Conservation (phyloP, 148 eudicot species). For the Persicaria maculosa region DNA sequence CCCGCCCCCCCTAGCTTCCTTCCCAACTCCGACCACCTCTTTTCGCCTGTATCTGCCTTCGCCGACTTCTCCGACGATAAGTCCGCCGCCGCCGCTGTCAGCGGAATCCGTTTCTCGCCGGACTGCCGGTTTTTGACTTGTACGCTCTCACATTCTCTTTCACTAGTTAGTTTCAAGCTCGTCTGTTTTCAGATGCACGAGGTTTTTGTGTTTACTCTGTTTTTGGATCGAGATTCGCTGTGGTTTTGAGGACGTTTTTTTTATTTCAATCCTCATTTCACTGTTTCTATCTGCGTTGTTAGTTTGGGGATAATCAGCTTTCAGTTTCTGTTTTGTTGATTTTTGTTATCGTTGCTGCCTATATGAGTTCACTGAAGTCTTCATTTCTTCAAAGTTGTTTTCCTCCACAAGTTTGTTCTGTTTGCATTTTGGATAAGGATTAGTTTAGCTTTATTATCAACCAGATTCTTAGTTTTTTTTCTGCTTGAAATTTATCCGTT, state of each 20-base stretch:
- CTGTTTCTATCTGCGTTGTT: neutral
- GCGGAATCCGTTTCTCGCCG: conserved; percentile 18
- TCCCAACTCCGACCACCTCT: conserved; percentile 46
- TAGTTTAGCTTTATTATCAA: neutral
- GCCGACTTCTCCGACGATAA: conserved; percentile 33
- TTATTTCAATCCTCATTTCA: neutral
- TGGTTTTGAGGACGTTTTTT: neutral
- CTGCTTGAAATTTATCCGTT: neutral
- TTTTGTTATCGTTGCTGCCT: neutral
- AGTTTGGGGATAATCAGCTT: neutral
- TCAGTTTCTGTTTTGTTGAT: too few species aligned
- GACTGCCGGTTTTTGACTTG: conserved; percentile 26
- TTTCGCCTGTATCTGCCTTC: conserved; percentile 56
- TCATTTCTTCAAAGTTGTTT: neutral
- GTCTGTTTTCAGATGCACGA: neutral
- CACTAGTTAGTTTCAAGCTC: neutral
- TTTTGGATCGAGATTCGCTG: neutral
- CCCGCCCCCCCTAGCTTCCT: conserved; percentile 32
- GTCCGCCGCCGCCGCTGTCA: conserved; percentile 12
- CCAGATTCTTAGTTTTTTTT: neutral
- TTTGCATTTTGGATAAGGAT: neutral
- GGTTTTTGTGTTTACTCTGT: neutral
- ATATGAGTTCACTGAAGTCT: neutral
- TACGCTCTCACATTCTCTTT: conserved; percentile 16
- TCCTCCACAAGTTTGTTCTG: neutral